Conservation (phyloP, 2,329 filamentous ascomycete species). For the Calonectria crousiana region DNA sequence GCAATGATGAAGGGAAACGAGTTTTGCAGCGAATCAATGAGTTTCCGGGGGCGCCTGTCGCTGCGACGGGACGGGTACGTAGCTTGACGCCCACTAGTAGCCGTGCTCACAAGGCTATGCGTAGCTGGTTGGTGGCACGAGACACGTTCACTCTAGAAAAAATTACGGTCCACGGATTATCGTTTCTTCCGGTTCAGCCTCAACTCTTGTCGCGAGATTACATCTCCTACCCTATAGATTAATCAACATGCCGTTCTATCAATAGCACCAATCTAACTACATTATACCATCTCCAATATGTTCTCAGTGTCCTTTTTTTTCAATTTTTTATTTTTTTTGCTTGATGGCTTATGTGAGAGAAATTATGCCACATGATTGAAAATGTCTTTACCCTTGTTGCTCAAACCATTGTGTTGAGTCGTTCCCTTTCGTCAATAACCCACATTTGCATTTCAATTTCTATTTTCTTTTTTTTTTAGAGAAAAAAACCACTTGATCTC, state of each 20-base stretch:
- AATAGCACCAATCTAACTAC: no score
- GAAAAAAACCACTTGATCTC: no score
- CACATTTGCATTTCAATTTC: no score
- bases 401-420: no score
- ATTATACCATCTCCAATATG: no score
- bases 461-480: no score
- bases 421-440: no score
- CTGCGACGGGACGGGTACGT: constrained; percentile 25
- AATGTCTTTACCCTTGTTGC: no score
- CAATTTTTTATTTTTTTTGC: not conserved
- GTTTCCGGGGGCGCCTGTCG: constrained; percentile 27
- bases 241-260: not conserved
- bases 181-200: not conserved
- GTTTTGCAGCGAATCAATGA: constrained; percentile 21
- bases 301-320: not conserved
- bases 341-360: no score
- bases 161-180: not conserved
- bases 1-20: constrained; percentile 17
- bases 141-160: not conserved
- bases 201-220: not conserved
- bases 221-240: constrained; percentile 2
- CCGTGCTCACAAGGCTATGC: constrained; percentile 17
- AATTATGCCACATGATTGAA: no score
- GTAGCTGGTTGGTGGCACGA: constrained; percentile 2
- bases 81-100: constrained; percentile 24